phyloP scores from a whole-genome alignment of 257 asterid species.

The Orobanche coerulescens region DNA sequence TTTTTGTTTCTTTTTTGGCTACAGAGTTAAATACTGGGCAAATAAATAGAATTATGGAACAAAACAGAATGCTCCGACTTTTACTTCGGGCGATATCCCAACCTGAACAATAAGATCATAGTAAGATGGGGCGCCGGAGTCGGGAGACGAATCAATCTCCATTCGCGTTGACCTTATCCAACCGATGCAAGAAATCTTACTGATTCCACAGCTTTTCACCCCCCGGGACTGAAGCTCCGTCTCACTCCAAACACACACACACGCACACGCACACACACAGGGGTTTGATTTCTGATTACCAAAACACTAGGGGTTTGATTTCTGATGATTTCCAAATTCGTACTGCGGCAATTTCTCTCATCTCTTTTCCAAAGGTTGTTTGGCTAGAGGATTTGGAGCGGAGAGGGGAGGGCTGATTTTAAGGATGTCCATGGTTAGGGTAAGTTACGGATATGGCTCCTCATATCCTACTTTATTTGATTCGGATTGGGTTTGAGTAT shows the following conservation, averaged over 20 bases:
- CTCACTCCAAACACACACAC: constrained; percentile 21
- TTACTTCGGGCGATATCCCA: constrained; percentile 9
- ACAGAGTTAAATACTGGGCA: neutral
- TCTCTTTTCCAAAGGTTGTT: neutral
- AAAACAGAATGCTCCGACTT: neutral
- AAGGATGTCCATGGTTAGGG: too few relatives aligned
- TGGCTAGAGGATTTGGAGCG: too few relatives aligned
- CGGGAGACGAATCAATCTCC: constrained; percentile 62
- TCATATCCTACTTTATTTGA: too few relatives aligned
- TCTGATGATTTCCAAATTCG: constrained; percentile 22
- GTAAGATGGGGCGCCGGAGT: constrained; percentile 26
- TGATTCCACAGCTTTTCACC: constrained; percentile 37
- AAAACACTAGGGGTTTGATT: constrained; percentile 32
- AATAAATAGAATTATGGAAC: constrained; percentile 3
- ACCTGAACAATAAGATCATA: constrained; percentile 55
- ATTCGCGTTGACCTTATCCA: constrained; percentile 42
- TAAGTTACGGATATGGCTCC: too few relatives aligned
- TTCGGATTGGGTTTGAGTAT: too few relatives aligned
- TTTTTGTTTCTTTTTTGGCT: neutral
- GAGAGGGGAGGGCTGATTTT: too few relatives aligned
- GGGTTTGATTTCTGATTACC: constrained; percentile 16
- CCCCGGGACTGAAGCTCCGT: constrained; percentile 52
- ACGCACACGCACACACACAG: constrained; percentile 1
- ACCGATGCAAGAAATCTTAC: constrained; percentile 40
- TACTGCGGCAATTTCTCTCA: constrained; percentile 12